A percentile compares a stretch with the other conserved stretches of the same genome.
Conservation (phyloP, 2,329 filamentous ascomycete genomes). For the Xylaria polymorpha region DNA sequence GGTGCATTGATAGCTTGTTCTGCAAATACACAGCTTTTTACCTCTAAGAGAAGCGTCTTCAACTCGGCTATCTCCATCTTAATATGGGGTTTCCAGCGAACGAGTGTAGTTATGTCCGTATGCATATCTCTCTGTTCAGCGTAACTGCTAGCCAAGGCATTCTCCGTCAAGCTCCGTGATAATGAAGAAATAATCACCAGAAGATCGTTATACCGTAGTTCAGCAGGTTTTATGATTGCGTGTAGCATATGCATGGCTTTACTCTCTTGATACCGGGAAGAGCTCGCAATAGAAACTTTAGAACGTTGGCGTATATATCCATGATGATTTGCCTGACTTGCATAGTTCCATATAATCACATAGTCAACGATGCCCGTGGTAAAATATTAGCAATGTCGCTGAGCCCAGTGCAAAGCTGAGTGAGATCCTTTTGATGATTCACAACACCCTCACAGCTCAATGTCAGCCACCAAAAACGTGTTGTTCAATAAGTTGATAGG, state of each 20-base stretch:
- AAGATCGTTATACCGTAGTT: conserved; percentile 42
- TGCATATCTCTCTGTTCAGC: conserved; percentile 9
- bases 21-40: neutral
- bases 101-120: neutral
- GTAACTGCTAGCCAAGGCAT: neutral
- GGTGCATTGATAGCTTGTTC: neutral
- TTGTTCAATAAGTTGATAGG: neutral
- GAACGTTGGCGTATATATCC: conserved; percentile 46
- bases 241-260: conserved; percentile 40
- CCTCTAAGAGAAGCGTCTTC: neutral
- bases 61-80: neutral
- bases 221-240: conserved; percentile 36
- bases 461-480: neutral
- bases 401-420: neutral
- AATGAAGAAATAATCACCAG: conserved; percentile 9
- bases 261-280: conserved; percentile 46
- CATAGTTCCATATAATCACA: neutral
- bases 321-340: neutral
- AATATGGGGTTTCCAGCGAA: neutral
- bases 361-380: neutral
- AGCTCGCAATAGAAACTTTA: conserved; percentile 45
- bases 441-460: neutral
- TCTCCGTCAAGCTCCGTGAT: conserved; percentile 3
- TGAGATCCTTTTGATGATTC: conserved; percentile 5
- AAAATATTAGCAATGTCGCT: neutral